Conservation (phyloP, 169 alveolate genomes). For the Plasmodium gallinaceum region DNA sequence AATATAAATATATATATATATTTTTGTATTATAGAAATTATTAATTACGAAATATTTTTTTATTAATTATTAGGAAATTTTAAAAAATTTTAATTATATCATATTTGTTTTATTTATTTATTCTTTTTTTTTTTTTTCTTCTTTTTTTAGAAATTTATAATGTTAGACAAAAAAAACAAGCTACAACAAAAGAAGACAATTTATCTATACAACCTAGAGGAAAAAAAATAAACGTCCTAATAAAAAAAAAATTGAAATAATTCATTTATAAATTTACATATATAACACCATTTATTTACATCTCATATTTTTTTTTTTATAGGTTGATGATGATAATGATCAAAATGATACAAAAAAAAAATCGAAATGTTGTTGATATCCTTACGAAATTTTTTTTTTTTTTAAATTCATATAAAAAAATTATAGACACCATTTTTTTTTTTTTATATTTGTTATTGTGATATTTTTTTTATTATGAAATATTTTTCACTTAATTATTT, state of each 20-base stretch:
- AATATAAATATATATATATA: background rate
- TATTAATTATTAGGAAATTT: too few relatives aligned
- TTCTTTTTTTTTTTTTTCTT: background rate
- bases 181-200: slow-evolving; percentile 69
- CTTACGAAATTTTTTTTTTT: slow-evolving; percentile 21
- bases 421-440: slow-evolving; percentile 13
- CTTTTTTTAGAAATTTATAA: slow-evolving; percentile 60
- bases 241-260: slow-evolving; percentile 11
- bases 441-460: slow-evolving; percentile 43
- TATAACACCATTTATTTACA: background rate
- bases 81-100: background rate
- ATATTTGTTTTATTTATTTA: slow-evolving; percentile 1
- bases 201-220: slow-evolving; percentile 76
- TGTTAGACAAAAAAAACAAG: slow-evolving; percentile 74
- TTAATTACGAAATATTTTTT: too few relatives aligned
- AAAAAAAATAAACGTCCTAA: slow-evolving; percentile 61
- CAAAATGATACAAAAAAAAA: slow-evolving; percentile 36
- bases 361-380: slow-evolving; percentile 54
- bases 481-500: slow-evolving; percentile 47
- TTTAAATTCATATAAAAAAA: slow-evolving; percentile 37
- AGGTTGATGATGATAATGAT: slow-evolving; percentile 70
- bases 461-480: slow-evolving; percentile 62
- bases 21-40: too few relatives aligned
- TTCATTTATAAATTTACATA: background rate
- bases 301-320: slow-evolving; percentile 8